These are phyloP conservation scores for Castanea mollissima DNA, from an alignment of 306 rosid species.

Conservation along the genomic window DNA sequence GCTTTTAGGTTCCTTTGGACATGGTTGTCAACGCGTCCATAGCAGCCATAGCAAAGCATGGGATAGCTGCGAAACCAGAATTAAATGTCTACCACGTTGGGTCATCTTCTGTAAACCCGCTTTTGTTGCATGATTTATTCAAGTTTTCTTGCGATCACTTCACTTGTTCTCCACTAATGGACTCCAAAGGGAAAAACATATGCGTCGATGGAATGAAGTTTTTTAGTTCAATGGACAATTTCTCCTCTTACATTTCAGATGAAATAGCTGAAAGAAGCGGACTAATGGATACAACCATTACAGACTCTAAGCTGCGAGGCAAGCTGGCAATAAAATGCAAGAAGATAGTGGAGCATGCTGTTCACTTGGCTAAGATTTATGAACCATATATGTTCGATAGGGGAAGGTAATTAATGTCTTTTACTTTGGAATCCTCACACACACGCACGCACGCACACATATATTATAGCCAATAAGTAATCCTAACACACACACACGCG, in stretches of 20 bases:
- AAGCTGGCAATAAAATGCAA: background rate
- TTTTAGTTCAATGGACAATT: constrained; percentile 41
- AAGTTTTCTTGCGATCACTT: constrained; percentile 34
- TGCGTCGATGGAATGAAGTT: constrained; percentile 37
- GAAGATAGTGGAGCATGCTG: background rate
- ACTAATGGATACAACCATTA: background rate
- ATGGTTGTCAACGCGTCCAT: background rate
- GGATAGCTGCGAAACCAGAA: constrained; percentile 26
- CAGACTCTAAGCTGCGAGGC: background rate
- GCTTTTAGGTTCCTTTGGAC: background rate
- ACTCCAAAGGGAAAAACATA: constrained; percentile 37
- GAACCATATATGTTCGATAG: background rate
- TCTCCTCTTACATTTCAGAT: constrained; percentile 16
- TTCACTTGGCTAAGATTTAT: constrained; percentile 1
- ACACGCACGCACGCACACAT: too few species aligned
- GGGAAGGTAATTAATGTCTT: constrained; percentile 1
- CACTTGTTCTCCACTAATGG: constrained; percentile 32
- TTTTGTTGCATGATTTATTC: constrained; percentile 23
- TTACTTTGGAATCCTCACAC: too few species aligned
- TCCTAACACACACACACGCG: too few species aligned
- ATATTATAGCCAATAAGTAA: too few species aligned
- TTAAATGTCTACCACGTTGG: constrained; percentile 49
- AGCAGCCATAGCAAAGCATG: constrained; percentile 55
- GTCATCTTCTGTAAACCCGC: constrained; percentile 47
- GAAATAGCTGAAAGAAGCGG: background rate